These are phyloP conservation scores for Fusarium xyrophilum DNA, from an alignment of 2,329 filamentous ascomycete species.

Conservation along the genomic window DNA sequence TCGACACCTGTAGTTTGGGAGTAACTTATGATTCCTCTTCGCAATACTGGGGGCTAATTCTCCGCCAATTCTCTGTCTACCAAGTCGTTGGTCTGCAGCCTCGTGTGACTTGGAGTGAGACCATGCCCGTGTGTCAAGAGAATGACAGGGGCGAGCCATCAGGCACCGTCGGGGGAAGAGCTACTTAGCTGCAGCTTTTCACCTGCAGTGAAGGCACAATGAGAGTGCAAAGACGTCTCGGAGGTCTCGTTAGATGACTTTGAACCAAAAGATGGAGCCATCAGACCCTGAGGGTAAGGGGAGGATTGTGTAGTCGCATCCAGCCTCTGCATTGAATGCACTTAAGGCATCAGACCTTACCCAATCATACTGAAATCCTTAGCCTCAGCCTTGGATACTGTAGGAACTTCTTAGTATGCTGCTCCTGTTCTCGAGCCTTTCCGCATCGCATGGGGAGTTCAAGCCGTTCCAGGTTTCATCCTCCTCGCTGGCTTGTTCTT, in stretches of 20 bases:
- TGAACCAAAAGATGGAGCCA: background rate
- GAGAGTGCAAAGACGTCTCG: background rate
- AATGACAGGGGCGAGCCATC: background rate
- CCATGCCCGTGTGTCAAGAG: background rate
- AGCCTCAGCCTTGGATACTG: background rate
- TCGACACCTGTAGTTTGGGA: background rate
- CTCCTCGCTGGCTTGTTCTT: conserved; percentile 65
- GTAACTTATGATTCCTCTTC: background rate
- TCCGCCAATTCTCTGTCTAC: background rate
- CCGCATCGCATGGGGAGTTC: conserved; percentile 69
- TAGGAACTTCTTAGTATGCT: background rate
- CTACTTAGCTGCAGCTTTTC: background rate
- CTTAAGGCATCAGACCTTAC: background rate
- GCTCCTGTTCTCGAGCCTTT: conserved; percentile 51
- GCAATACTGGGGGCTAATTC: background rate
- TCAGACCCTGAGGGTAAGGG: background rate
- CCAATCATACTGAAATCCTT: background rate
- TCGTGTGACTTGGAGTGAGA: background rate
- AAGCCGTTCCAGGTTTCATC: conserved; percentile 66
- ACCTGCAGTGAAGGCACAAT: background rate
- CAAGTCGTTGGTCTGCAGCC: background rate
- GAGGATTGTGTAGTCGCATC: background rate
- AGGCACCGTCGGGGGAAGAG: background rate
- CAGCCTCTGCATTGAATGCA: background rate
- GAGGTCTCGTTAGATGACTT: background rate